A percentile compares a stretch with the other conserved stretches of the same genome.
Evolutionary conservation across 2,329 filamentous ascomycete species (phyloP).

Genomic region (Venturia aucupariae): DNA sequence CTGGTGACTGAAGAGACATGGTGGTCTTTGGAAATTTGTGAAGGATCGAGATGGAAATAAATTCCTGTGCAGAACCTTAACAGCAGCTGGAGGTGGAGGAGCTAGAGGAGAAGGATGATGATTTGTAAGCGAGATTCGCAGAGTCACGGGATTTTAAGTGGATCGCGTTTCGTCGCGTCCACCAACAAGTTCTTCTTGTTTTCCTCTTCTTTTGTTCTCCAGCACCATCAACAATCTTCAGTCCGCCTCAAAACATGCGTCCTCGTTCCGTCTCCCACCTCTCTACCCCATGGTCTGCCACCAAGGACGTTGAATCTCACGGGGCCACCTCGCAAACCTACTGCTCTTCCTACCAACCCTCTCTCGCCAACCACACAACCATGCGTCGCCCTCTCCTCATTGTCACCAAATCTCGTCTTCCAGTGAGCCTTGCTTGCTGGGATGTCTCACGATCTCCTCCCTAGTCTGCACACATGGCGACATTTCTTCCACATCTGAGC

Average conservation of each 20-base stretch:
- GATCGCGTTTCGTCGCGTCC: neutral
- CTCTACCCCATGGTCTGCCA: neutral
- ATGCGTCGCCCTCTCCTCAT: slow-evolving; percentile 68
- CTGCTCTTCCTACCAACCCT: slow-evolving; percentile 4
- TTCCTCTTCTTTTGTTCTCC: neutral
- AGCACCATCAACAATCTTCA: neutral
- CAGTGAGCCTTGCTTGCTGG: slow-evolving; percentile 27
- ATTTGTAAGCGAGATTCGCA: neutral
- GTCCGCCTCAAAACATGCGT: neutral
- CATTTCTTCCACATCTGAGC: slow-evolving; percentile 43
- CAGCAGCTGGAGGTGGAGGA: neutral
- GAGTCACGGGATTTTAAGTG: neutral
- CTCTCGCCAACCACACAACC: slow-evolving; percentile 27
- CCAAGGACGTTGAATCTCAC: neutral
- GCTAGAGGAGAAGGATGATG: neutral
- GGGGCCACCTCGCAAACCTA: neutral
- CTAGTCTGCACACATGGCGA: slow-evolving; percentile 29
- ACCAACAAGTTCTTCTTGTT: neutral
- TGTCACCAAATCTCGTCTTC: slow-evolving; percentile 71
- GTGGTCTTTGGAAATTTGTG: neutral
- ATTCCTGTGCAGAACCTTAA: too few relatives aligned
- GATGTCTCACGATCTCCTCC: slow-evolving; percentile 44
- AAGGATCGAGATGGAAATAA: too few relatives aligned
- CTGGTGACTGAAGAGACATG: neutral
- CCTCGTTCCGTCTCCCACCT: neutral